Evolutionary conservation across 495 filamentous ascomycete genomes (phyloP), one percentile per base, ranked within the genome.

Genomic region (Aspergillus olivimuriae): DNA sequence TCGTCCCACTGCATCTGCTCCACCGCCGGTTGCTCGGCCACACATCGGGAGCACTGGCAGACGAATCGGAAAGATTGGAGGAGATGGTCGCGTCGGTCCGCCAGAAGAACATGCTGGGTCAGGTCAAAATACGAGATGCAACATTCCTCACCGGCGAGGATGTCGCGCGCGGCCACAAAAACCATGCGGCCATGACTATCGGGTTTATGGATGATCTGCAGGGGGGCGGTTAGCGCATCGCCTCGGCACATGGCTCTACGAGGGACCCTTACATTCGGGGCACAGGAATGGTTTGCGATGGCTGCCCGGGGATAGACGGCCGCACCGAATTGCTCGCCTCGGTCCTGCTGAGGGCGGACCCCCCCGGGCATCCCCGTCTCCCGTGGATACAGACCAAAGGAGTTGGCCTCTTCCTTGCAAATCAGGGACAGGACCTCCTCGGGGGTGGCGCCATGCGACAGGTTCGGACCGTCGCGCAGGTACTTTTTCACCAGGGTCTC

Each of bases 121-220:
- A 69, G 26, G 35, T 69, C 65, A 30, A 66, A 69, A 34, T 69
- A 69, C 0, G 65, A 59, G 12, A 69, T 69, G 19, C 65, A 69
- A 39, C 65, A 69, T 45, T 69, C 66, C 35, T 69, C 60, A 3
- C 58, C 66, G 0, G 57, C 38, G 1, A 52, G 33, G 24, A 69
- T 69, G 20, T 69, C 60, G 8, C 51, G 48, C 16, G 54, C 52
- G 0, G 66, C 57, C 2, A 60, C 61, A 18, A 67, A 69, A 4
- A 67, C 57, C 66, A 69, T 69, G 0, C 55, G 58, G 12, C 60
- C 60, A 18, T 55, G 35, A 5, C 56, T 44, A 24, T 69, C 62
- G 1, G 65, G 59, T 41, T 65, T 66, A 37, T 66, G 65, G 11
- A 50, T 56, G 3, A 69, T 58, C 65, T 69, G 17, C 0, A 17